Evolutionary conservation across 441 rosid species (phyloP).

Genomic region (Aleurites moluccanus): DNA sequence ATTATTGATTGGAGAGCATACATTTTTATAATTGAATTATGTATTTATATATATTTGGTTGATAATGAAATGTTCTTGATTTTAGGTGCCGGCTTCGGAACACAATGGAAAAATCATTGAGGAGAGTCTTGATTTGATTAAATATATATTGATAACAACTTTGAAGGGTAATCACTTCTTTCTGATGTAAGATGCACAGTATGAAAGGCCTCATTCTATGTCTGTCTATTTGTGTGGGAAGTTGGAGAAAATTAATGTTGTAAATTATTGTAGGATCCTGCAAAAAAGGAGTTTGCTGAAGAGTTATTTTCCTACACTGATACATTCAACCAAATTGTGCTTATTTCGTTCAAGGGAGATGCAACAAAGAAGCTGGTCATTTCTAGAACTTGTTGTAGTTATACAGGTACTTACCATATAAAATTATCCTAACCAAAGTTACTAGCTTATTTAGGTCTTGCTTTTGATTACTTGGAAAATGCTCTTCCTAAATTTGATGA

Average conservation of each 20-base stretch:
- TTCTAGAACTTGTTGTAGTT: conserved; percentile 11
- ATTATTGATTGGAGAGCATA: too few relatives aligned
- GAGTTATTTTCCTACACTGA: conserved; percentile 58
- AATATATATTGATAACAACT: conserved; percentile 74
- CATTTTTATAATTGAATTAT: too few relatives aligned
- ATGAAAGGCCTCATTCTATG: not conserved
- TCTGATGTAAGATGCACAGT: conserved; percentile 46
- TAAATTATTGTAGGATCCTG: conserved; percentile 61
- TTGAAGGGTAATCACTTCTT: conserved; percentile 72
- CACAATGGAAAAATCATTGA: conserved; percentile 83
- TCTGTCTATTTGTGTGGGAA: not conserved
- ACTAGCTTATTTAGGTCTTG: conserved; percentile 51
- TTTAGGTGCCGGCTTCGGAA: conserved; percentile 80
- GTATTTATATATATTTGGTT: not conserved
- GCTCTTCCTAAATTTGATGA: conserved; percentile 66
- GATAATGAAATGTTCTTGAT: conserved; percentile 1
- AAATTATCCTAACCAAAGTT: conserved; percentile 4
- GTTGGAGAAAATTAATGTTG: conserved; percentile 12
- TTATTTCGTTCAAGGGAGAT: conserved; percentile 61
- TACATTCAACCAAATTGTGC: conserved; percentile 44
- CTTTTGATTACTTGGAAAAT: conserved; percentile 70
- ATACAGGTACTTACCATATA: not conserved
- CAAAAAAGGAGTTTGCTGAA: conserved; percentile 57
- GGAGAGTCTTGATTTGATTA: conserved; percentile 83
- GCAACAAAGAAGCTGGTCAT: conserved; percentile 54